Conservation (phyloP, 805 yeast species). For the Ogataea degrootiae region DNA sequence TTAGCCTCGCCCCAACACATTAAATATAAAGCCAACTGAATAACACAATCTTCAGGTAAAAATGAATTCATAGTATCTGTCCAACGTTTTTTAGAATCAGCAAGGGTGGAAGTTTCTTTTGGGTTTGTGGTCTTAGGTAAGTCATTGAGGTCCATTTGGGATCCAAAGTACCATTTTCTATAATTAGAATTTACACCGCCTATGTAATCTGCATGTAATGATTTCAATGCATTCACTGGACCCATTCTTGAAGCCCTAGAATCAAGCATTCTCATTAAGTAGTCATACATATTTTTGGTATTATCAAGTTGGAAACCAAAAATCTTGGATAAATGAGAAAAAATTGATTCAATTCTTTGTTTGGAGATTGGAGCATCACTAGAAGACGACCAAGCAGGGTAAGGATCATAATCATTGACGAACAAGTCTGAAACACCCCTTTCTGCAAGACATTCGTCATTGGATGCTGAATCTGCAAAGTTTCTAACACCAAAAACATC, state of each 20-base stretch:
- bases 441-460: constrained; percentile 25
- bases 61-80: constrained; percentile 42
- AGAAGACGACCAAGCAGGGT: constrained; percentile 46
- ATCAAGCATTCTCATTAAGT: constrained; percentile 55
- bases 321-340: constrained; percentile 44
- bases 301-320: constrained; percentile 71
- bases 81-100: constrained; percentile 50
- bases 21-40: constrained; percentile 65
- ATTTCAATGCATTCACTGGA: constrained; percentile 48
- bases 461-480: constrained; percentile 30
- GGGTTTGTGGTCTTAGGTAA: constrained; percentile 21
- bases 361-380: constrained; percentile 43
- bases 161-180: constrained; percentile 74
- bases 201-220: constrained; percentile 70
- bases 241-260: constrained; percentile 66
- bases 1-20: constrained; percentile 90
- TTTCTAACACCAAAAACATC: constrained; percentile 28
- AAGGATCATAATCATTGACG: constrained; percentile 43
- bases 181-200: constrained; percentile 69
- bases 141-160: constrained; percentile 60
- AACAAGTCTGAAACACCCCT: constrained; percentile 37
- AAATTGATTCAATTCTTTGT: constrained; percentile 52
- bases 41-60: constrained; percentile 48
- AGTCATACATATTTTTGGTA: constrained; percentile 63
- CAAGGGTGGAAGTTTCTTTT: constrained; percentile 25